Base-by-base conservation (phyloP, 2,329 filamentous ascomycete genomes). In the Calonectria naviculata region DNA sequence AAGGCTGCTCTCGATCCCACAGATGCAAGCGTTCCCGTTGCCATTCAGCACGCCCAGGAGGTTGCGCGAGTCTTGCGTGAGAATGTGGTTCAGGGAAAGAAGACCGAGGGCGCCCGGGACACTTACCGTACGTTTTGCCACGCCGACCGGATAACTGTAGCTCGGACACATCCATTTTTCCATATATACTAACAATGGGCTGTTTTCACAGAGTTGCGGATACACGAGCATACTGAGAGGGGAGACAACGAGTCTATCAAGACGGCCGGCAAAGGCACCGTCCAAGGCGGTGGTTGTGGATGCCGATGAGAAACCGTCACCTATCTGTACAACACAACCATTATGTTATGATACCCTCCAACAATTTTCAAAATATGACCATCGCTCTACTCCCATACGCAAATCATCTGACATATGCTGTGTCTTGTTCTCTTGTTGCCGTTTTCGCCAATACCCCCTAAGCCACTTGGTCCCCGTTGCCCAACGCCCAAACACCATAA, bases 241-340 rank as follows among this genome's bases (percentile, higher is more conserved):
- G 95, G 97, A 65, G 94, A 98, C 84, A 99, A 99, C 80, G 95
- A 98, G 77, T 94, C 93, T 38, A 91, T 98, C 78, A 97, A 95
- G 84, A 86, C 91, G 63, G 88, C 88, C 3, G 87, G 84, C 71
- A 81, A 72, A 2, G 80, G 79, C 44, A 70, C 69, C n/a, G 58
- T 72, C n/a, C 75, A 79, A 9, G 79, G 81, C 24, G 81, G 82
- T 15, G 83, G 83, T 66, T 80, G 80, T 41, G 76, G 80, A 65
- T 79, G 80, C 65, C 78, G 75, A 67, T 82, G 68, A 78, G 67
- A 61, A 67, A 71, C 67, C 38, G 46, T 69, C 70, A 38, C 69
- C 67, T 42, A 60, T 70, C 47, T 77, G 75, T 78, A 80, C 70
- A 78, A 78, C n/a, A 77, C 60, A 71, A 80, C 79, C 71, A 78